These are phyloP conservation scores for Baorangia bicolor DNA, from an alignment of 768 basidiomycete genomes.

Conservation along the genomic window DNA sequence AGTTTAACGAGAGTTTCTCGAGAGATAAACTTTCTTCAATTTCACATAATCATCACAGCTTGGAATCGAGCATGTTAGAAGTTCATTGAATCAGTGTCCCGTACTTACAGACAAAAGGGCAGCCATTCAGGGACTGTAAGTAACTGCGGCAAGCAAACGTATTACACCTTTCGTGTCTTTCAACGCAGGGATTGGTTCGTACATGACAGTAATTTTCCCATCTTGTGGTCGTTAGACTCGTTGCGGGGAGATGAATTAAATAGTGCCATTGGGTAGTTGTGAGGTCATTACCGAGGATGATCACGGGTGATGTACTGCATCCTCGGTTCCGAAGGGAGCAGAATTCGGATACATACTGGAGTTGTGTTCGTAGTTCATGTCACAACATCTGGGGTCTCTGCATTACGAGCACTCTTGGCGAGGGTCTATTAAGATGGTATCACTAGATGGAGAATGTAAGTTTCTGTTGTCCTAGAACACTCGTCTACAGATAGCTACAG, in stretches of 20 bases:
- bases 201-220: background rate
- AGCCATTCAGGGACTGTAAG: background rate
- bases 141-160: background rate
- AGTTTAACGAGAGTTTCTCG: background rate
- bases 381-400: background rate
- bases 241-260: no score
- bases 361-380: background rate
- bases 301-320: no score
- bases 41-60: no score
- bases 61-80: no score
- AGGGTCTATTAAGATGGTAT: background rate
- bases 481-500: background rate
- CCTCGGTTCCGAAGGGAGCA: no score
- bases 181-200: background rate
- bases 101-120: background rate
- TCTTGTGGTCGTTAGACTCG: no score
- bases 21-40: no score
- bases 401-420: background rate
- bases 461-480: background rate
- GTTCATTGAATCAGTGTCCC: no score
- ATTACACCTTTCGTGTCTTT: background rate
- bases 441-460: background rate
- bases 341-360: no score
- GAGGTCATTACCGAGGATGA: no score
- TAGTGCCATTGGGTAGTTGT: no score